These are phyloP conservation scores for Albugo laibachii DNA, from an alignment of 352 stramenopile genomes.

Conservation along the genomic window DNA sequence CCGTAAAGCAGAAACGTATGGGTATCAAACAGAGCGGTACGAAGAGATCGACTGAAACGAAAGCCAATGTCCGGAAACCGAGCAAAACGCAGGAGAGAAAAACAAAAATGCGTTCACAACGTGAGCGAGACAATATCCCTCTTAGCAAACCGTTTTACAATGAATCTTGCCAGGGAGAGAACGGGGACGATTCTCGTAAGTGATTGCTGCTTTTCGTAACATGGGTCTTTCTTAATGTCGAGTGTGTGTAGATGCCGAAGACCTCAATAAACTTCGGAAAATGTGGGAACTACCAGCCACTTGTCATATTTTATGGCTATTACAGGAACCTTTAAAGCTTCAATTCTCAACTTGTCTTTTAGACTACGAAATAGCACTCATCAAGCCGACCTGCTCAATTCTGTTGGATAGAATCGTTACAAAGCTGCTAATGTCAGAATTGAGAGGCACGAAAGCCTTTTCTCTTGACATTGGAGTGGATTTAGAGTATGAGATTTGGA, in stretches of 20 bases:
- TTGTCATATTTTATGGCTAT: slow-evolving; percentile 67
- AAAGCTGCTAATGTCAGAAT: slow-evolving; percentile 70
- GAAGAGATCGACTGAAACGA: too few species aligned
- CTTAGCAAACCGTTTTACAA: slow-evolving; percentile 40
- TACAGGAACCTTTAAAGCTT: slow-evolving; percentile 60
- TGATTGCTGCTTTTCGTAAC: not conserved
- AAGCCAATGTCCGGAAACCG: too few species aligned
- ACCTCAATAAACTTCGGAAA: slow-evolving; percentile 28
- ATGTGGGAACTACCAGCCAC: slow-evolving; percentile 62
- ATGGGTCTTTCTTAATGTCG: not conserved
- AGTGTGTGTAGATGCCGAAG: slow-evolving; percentile 30
- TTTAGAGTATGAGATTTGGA: slow-evolving; percentile 79
- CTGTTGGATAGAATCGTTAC: slow-evolving; percentile 74
- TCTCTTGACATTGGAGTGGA: slow-evolving; percentile 23
- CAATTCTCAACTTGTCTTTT: slow-evolving; percentile 56
- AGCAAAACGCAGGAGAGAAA: too few species aligned
- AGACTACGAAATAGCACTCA: slow-evolving; percentile 63
- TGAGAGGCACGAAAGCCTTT: slow-evolving; percentile 48
- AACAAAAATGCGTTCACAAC: too few species aligned
- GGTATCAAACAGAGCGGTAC: too few species aligned
- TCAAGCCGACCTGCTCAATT: slow-evolving; percentile 42
- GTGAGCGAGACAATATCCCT: slow-evolving; percentile 21
- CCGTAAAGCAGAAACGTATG: too few species aligned
- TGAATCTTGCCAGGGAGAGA: slow-evolving; percentile 47
- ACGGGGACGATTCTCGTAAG: slow-evolving; percentile 28